These are phyloP conservation scores for Rachicladosporium sp. DNA, from an alignment of 2,329 filamentous ascomycete genomes.

Conservation along the genomic window DNA sequence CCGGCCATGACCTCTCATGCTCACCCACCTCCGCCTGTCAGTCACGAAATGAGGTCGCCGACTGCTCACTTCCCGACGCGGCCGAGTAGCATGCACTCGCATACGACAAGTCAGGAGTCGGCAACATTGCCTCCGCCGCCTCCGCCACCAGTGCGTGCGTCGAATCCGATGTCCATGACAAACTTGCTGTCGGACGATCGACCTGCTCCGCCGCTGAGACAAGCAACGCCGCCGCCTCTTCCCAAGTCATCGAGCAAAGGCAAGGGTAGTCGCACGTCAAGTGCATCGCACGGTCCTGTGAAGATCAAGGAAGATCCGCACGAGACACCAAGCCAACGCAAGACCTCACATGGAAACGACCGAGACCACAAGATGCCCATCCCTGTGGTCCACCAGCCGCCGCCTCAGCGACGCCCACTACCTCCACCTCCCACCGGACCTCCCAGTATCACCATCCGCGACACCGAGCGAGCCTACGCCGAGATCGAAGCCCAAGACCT, in stretches of 20 bases:
- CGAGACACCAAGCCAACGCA: conserved; percentile 1
- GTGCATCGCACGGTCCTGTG: neutral
- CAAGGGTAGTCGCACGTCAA: conserved; percentile 4
- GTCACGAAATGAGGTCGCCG: neutral
- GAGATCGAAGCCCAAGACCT: conserved; percentile 52
- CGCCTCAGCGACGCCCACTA: conserved; percentile 2
- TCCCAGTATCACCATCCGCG: conserved; percentile 25
- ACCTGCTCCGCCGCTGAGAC: conserved; percentile 5
- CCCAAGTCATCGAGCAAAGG: conserved; percentile 4
- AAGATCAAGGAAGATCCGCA: conserved; percentile 5
- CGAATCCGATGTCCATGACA: conserved; percentile 89
- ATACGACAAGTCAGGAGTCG: conserved; percentile 14
- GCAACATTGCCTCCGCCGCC: conserved; percentile 21
- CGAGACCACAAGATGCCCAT: conserved; percentile 5
- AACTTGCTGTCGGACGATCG: conserved; percentile 72
- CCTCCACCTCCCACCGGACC: conserved; percentile 19
- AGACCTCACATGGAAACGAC: conserved; percentile 3
- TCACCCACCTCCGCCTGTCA: neutral
- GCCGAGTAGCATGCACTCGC: conserved; percentile 18
- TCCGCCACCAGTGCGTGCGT: conserved; percentile 41
- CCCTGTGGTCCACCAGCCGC: conserved; percentile 3
- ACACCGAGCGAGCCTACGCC: conserved; percentile 47
- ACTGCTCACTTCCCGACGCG: conserved; percentile 9
- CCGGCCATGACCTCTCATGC: neutral
- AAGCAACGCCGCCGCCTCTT: conserved; percentile 6